Evolutionary conservation across 2,329 filamentous ascomycete genomes (phyloP), one percentile per base, ranked within the genome.

Genomic region (Didymella lethalis): DNA sequence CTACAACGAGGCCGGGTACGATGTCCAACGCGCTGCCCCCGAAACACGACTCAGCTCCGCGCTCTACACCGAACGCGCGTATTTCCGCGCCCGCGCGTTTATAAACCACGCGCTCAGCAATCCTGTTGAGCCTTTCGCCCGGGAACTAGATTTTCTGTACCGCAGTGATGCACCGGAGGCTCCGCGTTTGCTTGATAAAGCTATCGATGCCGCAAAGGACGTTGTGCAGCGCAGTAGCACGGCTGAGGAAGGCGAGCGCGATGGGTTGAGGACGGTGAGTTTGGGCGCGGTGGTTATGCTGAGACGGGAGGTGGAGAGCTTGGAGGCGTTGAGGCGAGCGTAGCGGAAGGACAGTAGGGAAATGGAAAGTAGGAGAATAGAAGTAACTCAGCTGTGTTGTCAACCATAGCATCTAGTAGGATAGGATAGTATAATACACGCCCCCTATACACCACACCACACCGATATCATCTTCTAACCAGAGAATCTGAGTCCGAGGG

Each of bases 1-100:
- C 69, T 88, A 85, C 76, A 88, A 88, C 66, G 86, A 88, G 75
- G 85, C 86, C 11, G 86, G 86, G 26, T 88, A 84, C 62, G 85
- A 87, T 45, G 78, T 79, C 11, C 80, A 82, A 54, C 80, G 77
- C 46, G 79, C 77, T 10, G 78, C 81, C 3, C 77, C 77, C 4
- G 79, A 83, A 51, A 79, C 81, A 7, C 74, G 72, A 3, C 67
- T 83, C 2, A 81, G 81, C 47, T 80, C 79, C 5, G 77, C 77
- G 1, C 76, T 83, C 2, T 86, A 86, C 59, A 83, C 80, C 0
- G 84, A 86, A 62, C 82, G 82, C 48, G 81, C 82, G 2, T 85
- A 84, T 58, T 81, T 86, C 51, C 78, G 83, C 51, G 79, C 83
- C 0, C 75, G 83, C 11, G 79, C 73, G 0, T 86, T 86, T 65